Evolutionary conservation across 805 yeast genomes (phyloP).

Genomic region (Teunomyces atbi): DNA sequence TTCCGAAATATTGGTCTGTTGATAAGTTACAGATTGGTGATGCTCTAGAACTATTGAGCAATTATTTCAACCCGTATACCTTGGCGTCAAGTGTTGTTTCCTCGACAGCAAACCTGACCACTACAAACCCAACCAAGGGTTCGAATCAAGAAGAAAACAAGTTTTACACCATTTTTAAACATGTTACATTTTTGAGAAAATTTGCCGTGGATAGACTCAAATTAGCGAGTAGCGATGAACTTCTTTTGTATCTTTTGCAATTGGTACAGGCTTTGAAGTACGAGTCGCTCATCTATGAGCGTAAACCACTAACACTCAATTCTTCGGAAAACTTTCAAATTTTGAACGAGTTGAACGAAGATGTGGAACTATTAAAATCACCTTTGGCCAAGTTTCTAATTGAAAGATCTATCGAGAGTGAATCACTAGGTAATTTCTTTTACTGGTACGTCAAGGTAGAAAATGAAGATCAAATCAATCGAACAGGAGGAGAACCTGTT

Average conservation of each 20-base stretch:
- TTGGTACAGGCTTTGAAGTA: conserved; percentile 88
- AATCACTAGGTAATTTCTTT: conserved; percentile 72
- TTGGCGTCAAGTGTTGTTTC: conserved; percentile 16
- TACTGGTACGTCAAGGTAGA: conserved; percentile 94
- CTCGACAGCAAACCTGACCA: neutral
- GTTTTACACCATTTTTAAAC: conserved; percentile 29
- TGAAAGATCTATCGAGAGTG: conserved; percentile 63
- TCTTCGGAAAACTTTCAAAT: conserved; percentile 15
- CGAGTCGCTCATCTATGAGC: conserved; percentile 45
- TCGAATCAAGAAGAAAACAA: conserved; percentile 26
- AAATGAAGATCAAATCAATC: conserved; percentile 55
- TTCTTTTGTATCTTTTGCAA: conserved; percentile 80
- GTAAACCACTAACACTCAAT: conserved; percentile 7
- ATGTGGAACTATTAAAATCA: conserved; percentile 35
- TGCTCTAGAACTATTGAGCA: conserved; percentile 82
- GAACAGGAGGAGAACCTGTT: conserved; percentile 13
- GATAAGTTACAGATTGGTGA: conserved; percentile 80
- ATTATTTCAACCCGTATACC: conserved; percentile 57
- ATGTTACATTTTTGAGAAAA: conserved; percentile 64
- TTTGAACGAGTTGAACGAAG: conserved; percentile 17
- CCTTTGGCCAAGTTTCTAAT: conserved; percentile 76
- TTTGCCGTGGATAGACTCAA: conserved; percentile 85
- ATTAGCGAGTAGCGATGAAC: conserved; percentile 74
- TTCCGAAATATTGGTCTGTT: conserved; percentile 58
- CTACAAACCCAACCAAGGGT: conserved; percentile 7